Conservation (phyloP, 2,329 filamentous ascomycete genomes). For the Aspergillus pseudonomiae region DNA sequence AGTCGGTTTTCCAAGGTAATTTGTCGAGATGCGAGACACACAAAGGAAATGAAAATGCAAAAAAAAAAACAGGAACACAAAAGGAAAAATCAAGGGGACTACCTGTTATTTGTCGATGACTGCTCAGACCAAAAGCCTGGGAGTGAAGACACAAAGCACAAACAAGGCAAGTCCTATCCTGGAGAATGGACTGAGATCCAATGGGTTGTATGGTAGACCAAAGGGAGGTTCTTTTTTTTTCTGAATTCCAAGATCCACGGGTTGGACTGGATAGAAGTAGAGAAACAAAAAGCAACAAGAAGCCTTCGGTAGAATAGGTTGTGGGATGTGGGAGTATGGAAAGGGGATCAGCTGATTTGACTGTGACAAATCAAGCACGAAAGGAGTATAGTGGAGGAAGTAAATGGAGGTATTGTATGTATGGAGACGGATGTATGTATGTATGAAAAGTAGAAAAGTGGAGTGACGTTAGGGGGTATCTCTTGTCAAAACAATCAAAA, state of each 20-base stretch:
- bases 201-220: slow-evolving; percentile 29
- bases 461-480: not conserved
- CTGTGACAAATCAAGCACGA: slow-evolving; percentile 26
- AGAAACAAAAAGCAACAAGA: slow-evolving; percentile 12
- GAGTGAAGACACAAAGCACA: slow-evolving; percentile 33
- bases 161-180: slow-evolving; percentile 38
- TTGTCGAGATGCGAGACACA: slow-evolving; percentile 15
- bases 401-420: not conserved
- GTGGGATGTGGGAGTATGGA: not conserved
- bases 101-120: slow-evolving; percentile 42
- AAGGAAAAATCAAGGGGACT: slow-evolving; percentile 40
- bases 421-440: not conserved
- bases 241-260: slow-evolving; percentile 24
- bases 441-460: not conserved
- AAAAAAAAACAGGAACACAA: slow-evolving; percentile 26
- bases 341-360: slow-evolving; percentile 20
- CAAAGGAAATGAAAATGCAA: slow-evolving; percentile 21
- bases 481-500: slow-evolving; percentile 5
- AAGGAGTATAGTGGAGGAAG: slow-evolving; percentile 15
- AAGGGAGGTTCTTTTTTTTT: slow-evolving; percentile 16
- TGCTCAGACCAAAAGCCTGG: slow-evolving; percentile 28
- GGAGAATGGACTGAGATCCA: slow-evolving; percentile 34
- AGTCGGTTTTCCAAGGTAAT: slow-evolving; percentile 4
- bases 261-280: slow-evolving; percentile 13
- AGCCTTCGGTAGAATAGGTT: not conserved